These are phyloP conservation scores for Phytophthora quininea DNA, from an alignment of 352 stramenopile genomes.

Conservation along the genomic window DNA sequence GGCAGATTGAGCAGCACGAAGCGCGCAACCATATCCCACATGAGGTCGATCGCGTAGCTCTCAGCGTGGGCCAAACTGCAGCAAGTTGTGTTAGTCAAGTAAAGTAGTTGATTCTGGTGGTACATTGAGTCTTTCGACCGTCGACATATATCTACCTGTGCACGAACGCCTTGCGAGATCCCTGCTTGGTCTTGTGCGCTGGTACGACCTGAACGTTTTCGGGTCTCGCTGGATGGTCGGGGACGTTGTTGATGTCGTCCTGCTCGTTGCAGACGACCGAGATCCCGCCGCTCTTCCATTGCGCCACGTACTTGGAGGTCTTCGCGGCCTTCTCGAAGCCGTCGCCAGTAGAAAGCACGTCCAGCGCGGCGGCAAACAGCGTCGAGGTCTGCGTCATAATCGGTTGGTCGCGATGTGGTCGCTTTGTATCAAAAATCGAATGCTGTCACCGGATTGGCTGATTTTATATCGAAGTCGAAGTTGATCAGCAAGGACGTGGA, in stretches of 20 bases:
- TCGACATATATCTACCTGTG: slow-evolving; percentile 26
- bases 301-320: slow-evolving; percentile 37
- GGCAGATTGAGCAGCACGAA: slow-evolving; percentile 54
- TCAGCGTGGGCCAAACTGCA: slow-evolving; percentile 54
- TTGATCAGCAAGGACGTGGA: too few relatives aligned
- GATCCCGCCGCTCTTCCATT: slow-evolving; percentile 42
- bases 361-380: slow-evolving; percentile 50
- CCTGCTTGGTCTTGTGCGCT: slow-evolving; percentile 50
- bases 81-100: slow-evolving; percentile 1
- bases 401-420: slow-evolving; percentile 4
- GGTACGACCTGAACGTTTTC: slow-evolving; percentile 52
- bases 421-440: not conserved
- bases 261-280: slow-evolving; percentile 27
- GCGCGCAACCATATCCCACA: slow-evolving; percentile 68
- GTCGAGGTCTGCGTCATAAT: slow-evolving; percentile 26
- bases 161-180: slow-evolving; percentile 57
- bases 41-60: slow-evolving; percentile 69
- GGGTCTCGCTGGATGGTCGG: slow-evolving; percentile 49
- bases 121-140: not conserved
- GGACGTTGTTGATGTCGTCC: slow-evolving; percentile 47
- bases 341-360: slow-evolving; percentile 46
- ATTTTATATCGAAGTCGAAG: not conserved
- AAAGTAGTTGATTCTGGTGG: not conserved
- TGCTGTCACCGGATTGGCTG: not conserved
- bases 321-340: slow-evolving; percentile 47